A percentile compares a stretch with the other conserved stretches of the same genome.
These are phyloP conservation scores for Nakazawaea peltata DNA, from an alignment of 805 yeast genomes.

Conservation along the genomic window DNA sequence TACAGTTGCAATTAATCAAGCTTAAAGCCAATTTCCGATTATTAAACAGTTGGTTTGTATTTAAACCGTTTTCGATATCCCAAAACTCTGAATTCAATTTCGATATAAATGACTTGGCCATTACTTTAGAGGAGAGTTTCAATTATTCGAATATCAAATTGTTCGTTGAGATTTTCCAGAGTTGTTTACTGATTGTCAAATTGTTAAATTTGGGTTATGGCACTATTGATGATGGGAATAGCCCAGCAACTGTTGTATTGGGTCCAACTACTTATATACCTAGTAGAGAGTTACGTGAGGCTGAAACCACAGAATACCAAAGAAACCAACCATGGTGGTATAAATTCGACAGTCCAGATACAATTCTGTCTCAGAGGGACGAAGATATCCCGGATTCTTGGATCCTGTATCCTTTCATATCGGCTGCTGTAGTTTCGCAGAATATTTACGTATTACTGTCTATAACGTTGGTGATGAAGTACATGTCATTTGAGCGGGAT, in stretches of 20 bases:
- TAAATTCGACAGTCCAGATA: constrained; percentile 1
- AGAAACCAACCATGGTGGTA: constrained; percentile 2
- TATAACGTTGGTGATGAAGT: constrained; percentile 5
- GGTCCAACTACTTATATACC: constrained; percentile 22
- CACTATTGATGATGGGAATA: constrained; percentile 16
- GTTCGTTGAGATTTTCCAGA: constrained; percentile 18
- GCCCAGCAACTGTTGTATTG: constrained; percentile 16
- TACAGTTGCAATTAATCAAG: constrained; percentile 23
- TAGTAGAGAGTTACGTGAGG: neutral
- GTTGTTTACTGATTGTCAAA: constrained; percentile 23
- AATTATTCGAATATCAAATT: constrained; percentile 14
- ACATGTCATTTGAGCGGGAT: constrained; percentile 1
- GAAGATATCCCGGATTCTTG: constrained; percentile 9
- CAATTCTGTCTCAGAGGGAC: constrained; percentile 2
- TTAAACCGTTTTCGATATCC: constrained; percentile 28
- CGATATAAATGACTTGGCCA: constrained; percentile 8
- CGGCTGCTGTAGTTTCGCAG: neutral
- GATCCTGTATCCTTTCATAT: constrained; percentile 5
- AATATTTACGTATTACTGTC: constrained; percentile 6
- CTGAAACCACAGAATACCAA: too few species aligned
- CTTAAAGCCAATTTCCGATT: too few species aligned
- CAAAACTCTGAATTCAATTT: neutral
- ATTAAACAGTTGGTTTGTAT: constrained; percentile 27
- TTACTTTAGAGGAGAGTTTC: constrained; percentile 16
- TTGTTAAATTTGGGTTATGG: constrained; percentile 33